Evolutionary conservation across 192 early-diverging fungal species (phyloP).

Genomic region (Coemansia sp.): DNA sequence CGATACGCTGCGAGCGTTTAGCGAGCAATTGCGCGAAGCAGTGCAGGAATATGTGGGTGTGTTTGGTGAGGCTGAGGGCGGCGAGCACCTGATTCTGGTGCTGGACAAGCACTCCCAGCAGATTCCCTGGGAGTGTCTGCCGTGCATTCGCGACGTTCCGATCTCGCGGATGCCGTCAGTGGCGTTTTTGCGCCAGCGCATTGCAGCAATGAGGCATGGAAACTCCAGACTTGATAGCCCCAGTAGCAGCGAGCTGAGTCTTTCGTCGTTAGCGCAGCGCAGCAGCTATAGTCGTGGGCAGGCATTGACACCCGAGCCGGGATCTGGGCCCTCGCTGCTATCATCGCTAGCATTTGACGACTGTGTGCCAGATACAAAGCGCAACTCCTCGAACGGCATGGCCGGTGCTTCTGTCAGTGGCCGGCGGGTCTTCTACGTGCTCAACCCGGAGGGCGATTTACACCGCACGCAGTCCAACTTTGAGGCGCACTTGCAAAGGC

Average conservation of each 20-base stretch:
- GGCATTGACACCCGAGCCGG: background rate
- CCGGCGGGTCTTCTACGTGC: constrained; percentile 66
- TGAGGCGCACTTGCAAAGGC: constrained; percentile 27
- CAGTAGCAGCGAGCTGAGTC: background rate
- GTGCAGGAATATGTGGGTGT: background rate
- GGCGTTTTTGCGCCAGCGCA: constrained; percentile 63
- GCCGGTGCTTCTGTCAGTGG: constrained; percentile 33
- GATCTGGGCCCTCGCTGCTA: background rate
- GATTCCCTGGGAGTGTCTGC: constrained; percentile 88
- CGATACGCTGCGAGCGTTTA: constrained; percentile 58
- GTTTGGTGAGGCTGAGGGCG: constrained; percentile 13
- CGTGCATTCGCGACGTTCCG: constrained; percentile 61
- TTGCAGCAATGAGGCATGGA: constrained; percentile 30
- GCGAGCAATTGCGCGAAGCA: constrained; percentile 54
- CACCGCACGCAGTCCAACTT: constrained; percentile 77
- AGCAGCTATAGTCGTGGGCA: background rate
- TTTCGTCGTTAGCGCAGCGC: background rate
- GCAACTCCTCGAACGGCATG: background rate
- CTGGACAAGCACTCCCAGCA: constrained; percentile 79
- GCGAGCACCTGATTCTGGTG: constrained; percentile 73
- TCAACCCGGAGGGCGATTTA: constrained; percentile 91
- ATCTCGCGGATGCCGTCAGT: constrained; percentile 81
- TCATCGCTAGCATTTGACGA: constrained; percentile 6
- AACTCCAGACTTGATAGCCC: background rate
- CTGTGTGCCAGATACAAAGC: no score